phyloP scores from a whole-genome alignment of 768 basidiomycete genomes.

The Cubamyces sp. region DNA sequence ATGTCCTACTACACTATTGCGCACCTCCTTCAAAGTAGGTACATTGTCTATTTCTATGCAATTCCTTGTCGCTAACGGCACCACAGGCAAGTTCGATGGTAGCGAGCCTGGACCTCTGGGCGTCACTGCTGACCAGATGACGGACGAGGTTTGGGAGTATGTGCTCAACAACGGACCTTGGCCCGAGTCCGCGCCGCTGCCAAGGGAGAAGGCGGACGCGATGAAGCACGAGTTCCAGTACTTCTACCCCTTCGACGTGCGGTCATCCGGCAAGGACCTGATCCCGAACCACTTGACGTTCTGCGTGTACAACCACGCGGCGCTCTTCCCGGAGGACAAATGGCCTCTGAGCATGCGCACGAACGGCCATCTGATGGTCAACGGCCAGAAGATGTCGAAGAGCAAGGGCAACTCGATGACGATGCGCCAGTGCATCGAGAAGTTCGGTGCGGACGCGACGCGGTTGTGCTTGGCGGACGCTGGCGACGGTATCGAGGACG shows the following conservation, averaged over 20 bases:
- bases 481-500: constrained; percentile 96
- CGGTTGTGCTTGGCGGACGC: constrained; percentile 92
- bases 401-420: constrained; percentile 96
- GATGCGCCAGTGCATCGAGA: constrained; percentile 81
- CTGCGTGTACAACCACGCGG: constrained; percentile 92
- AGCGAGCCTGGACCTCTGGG: constrained; percentile 79
- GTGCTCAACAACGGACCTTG: constrained; percentile 79
- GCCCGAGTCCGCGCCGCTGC: constrained; percentile 67
- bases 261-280: constrained; percentile 97
- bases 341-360: constrained; percentile 93
- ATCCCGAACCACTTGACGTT: constrained; percentile 96
- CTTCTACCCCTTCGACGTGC: constrained; percentile 98
- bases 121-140: constrained; percentile 90
- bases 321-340: constrained; percentile 86
- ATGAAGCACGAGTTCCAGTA: constrained; percentile 93
- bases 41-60: neutral
- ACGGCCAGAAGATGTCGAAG: constrained; percentile 99
- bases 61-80: constrained; percentile 18
- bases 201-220: constrained; percentile 76
- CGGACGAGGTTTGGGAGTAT: constrained; percentile 98
- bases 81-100: constrained; percentile 75
- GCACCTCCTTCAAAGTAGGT: constrained; percentile 86
- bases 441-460: constrained; percentile 97
- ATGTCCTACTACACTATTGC: constrained; percentile 98
- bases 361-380: constrained; percentile 96